These are phyloP conservation scores for Entomortierella chlamydospora DNA, from an alignment of 192 early-diverging fungal species.

Conservation along the genomic window DNA sequence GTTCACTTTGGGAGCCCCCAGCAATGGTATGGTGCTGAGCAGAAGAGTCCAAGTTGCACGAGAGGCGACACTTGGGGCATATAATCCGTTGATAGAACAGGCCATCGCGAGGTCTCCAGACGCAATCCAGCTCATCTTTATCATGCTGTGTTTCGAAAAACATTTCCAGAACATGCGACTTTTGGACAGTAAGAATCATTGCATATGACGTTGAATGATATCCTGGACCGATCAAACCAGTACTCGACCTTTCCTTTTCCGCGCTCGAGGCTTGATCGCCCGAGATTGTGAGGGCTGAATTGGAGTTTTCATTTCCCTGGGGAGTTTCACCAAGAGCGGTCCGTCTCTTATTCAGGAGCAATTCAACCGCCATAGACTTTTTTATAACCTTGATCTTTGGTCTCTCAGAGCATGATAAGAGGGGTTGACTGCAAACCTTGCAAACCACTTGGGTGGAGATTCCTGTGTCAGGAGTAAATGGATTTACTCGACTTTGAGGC, in stretches of 20 bases:
- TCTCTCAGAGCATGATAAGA: conserved; percentile 9
- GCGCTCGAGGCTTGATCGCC: no score
- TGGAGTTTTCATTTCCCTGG: no score
- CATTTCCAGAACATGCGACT: conserved; percentile 6
- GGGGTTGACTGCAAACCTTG: conserved; percentile 9
- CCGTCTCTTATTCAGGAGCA: conserved; percentile 8
- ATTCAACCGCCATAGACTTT: conserved; percentile 18
- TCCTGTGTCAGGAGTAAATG: not conserved
- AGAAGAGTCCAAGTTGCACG: no score
- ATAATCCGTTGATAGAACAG: conserved; percentile 30
- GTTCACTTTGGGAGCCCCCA: no score
- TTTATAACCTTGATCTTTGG: conserved; percentile 22
- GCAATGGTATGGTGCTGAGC: no score
- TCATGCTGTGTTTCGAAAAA: not conserved
- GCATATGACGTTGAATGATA: not conserved
- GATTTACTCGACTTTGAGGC: not conserved
- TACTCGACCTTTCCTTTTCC: no score
- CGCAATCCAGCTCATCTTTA: conserved; percentile 18
- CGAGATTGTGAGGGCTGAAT: no score
- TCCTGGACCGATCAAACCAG: not conserved
- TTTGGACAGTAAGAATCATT: conserved; percentile 1
- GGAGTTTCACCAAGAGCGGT: not conserved
- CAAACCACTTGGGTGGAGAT: not conserved
- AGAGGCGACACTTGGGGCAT: conserved; percentile 4
- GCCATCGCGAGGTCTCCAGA: conserved; percentile 19